A percentile compares a stretch with the other conserved stretches of the same genome.
phyloP scores from a whole-genome alignment of 345 rosid species.

The Pistacia integerrima region DNA sequence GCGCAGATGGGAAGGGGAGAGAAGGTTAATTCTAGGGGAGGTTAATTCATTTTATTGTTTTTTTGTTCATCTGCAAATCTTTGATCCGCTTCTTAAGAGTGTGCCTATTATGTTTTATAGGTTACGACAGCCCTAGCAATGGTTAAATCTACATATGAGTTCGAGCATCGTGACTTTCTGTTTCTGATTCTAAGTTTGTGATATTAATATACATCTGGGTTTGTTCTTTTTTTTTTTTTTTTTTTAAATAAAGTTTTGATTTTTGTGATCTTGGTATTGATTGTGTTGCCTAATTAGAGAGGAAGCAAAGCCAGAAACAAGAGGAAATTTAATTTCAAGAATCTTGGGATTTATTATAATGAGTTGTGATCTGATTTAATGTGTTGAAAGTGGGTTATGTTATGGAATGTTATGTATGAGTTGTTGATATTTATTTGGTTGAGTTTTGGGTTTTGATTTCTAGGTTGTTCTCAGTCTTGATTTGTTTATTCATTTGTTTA shows the following conservation, averaged over 20 bases:
- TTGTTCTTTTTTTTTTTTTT: neutral
- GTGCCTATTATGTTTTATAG: constrained; percentile 39
- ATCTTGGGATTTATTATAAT: constrained; percentile 29
- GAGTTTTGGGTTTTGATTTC: constrained; percentile 29
- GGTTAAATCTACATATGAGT: constrained; percentile 93
- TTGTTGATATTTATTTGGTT: constrained; percentile 26
- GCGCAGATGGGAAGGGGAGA: too few species aligned
- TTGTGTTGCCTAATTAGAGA: constrained; percentile 39
- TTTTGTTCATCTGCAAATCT: neutral
- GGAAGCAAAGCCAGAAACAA: constrained; percentile 32
- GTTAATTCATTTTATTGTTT: neutral
- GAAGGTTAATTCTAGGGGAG: too few species aligned
- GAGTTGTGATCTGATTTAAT: constrained; percentile 18
- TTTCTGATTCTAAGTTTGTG: neutral
- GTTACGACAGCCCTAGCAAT: constrained; percentile 87
- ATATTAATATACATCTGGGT: constrained; percentile 24
- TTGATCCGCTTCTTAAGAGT: neutral
- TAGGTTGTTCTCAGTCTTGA: constrained; percentile 26
- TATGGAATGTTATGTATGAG: constrained; percentile 23
- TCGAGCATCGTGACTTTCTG: constrained; percentile 72
- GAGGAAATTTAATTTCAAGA: constrained; percentile 16
- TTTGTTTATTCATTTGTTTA: neutral
- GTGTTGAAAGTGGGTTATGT: constrained; percentile 21
- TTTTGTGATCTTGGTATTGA: constrained; percentile 26
- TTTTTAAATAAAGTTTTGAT: neutral